Base-by-base conservation (phyloP, 176 grass and related monocot species). In the Triticum dicoccoides region DNA sequence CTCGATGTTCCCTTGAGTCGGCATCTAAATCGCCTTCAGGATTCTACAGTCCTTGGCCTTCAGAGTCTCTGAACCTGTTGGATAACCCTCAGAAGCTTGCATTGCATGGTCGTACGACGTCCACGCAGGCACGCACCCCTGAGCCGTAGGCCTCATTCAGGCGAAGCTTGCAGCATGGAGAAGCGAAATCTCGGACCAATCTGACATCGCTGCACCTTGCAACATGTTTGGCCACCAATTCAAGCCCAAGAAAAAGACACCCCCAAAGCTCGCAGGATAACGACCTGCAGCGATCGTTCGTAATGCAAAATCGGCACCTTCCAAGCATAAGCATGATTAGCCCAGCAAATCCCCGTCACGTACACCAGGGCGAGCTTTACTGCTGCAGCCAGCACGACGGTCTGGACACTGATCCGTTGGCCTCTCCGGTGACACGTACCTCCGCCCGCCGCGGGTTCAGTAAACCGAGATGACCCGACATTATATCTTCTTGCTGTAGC, bases 191-290 rank as follows among this genome's bases (percentile, higher is more conserved):
- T 83, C 29, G 13, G 80, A 74, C 84, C 25, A 74, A 76, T 76
- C 44, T 14, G 49, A 72, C 58, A 78, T 80, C 65, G 82, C 25
- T 68, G 89, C 76, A 61, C 67, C 35, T n/a, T 68, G 80, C 68
- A 81, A 47, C 58, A 69, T 87, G 91, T 83, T 87, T 87, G 91
- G 88, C 34, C 84, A 92, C 87, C 91, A 87, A 90, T 92, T 89
- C 85, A 87, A 81, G n/a, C 87, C 33, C 64, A 92, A 69, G 69
- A 82, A 87, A 87, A 79, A 21, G 84, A 84, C 63, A 1, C 65
- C 10, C 47, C 71, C 38, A 63, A 85, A 74, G 85, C 79, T 73
- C 41, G 12, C 39, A 70, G 29, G 79, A 86, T 24, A 90, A 34
- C 84, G 35, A 87, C 85, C 67, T 84, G 51, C 21, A 63, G 29